These are phyloP conservation scores for Neurospora africana DNA, from an alignment of 495 filamentous ascomycete genomes.

Conservation along the genomic window DNA sequence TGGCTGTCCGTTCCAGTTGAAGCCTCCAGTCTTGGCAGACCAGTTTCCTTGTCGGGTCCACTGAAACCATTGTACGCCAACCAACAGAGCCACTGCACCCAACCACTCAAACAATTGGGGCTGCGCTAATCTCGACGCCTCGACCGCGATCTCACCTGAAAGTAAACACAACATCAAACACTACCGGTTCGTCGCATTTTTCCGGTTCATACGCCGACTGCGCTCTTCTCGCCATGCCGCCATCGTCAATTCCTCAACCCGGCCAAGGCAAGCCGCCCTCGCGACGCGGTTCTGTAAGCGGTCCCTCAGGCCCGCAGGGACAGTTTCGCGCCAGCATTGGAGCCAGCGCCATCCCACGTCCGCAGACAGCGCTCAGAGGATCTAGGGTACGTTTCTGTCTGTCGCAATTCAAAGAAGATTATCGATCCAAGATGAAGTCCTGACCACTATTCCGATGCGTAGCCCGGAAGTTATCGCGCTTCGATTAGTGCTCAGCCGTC, in stretches of 20 bases:
- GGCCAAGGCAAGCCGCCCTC: conserved; percentile 13
- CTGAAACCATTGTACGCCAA: neutral
- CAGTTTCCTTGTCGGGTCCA: neutral
- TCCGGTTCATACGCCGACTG: neutral
- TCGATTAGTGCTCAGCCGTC: conserved; percentile 41
- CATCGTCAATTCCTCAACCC: conserved; percentile 17
- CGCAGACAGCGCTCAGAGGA: conserved; percentile 19
- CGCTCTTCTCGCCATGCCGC: conserved; percentile 10
- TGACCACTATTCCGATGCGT: conserved; percentile 12
- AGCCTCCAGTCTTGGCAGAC: neutral
- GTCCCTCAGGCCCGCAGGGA: conserved; percentile 6
- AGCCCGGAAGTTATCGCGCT: conserved; percentile 14
- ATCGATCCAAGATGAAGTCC: neutral
- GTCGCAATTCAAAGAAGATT: neutral
- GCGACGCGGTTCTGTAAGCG: conserved; percentile 15
- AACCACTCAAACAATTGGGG: neutral
- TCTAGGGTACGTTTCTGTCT: conserved; percentile 33
- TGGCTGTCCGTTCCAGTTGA: neutral
- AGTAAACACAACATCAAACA: neutral
- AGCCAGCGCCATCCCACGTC: conserved; percentile 19
- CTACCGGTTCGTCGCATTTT: neutral
- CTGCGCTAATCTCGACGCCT: neutral
- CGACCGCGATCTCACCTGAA: neutral
- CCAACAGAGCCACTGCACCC: neutral
- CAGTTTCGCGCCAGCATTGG: conserved; percentile 28